These are phyloP conservation scores for Komagataella ulmi DNA, from an alignment of 805 yeast species.

Conservation along the genomic window DNA sequence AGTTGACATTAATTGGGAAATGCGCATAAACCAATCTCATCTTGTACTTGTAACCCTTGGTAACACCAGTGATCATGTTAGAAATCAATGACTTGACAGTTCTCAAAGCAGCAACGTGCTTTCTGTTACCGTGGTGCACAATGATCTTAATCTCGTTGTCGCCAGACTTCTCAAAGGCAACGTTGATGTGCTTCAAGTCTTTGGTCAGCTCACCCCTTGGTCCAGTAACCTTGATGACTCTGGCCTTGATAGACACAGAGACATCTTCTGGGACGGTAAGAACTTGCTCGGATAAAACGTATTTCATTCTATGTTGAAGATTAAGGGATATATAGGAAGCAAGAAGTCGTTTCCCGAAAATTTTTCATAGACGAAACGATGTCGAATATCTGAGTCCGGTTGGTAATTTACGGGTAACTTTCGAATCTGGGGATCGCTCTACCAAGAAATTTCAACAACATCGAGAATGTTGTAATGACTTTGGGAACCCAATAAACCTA, in stretches of 20 bases:
- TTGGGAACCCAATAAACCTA: slow-evolving; percentile 7
- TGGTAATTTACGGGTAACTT: background rate
- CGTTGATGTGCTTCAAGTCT: slow-evolving; percentile 89
- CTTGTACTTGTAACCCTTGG: slow-evolving; percentile 98
- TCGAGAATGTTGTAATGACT: background rate
- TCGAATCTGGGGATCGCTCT: too few relatives aligned
- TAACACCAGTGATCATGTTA: slow-evolving; percentile 97
- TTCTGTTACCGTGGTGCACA: slow-evolving; percentile 98
- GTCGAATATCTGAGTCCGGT: background rate
- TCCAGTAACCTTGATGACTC: slow-evolving; percentile 82
- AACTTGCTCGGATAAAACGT: slow-evolving; percentile 47
- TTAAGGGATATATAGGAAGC: background rate
- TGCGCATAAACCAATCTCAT: slow-evolving; percentile 99
- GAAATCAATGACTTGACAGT: slow-evolving; percentile 92
- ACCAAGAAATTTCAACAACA: background rate
- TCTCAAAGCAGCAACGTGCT: slow-evolving; percentile 99
- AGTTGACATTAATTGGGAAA: slow-evolving; percentile 99
- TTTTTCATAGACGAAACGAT: background rate
- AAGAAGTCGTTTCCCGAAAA: background rate
- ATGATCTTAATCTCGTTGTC: slow-evolving; percentile 70
- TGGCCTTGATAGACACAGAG: slow-evolving; percentile 80
- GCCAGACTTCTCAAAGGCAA: slow-evolving; percentile 73
- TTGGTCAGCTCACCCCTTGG: slow-evolving; percentile 94
- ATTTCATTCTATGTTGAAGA: slow-evolving; percentile 28
- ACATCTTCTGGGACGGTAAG: slow-evolving; percentile 83